Evolutionary conservation across 2,329 filamentous ascomycete genomes (phyloP).

Genomic region (Alternaria sp.): DNA sequence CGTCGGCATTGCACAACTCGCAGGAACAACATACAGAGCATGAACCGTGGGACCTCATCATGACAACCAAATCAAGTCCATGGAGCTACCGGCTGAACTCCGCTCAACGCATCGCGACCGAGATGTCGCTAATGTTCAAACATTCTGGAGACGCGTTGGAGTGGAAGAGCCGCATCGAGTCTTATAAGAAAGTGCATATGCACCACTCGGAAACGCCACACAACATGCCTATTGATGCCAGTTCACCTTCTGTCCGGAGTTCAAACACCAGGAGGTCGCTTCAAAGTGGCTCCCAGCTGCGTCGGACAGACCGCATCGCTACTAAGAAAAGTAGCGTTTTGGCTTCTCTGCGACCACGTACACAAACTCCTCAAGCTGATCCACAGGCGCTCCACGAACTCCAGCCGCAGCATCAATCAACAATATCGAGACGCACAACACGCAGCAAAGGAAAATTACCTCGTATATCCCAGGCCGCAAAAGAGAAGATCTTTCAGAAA

Average conservation of each 20-base stretch:
- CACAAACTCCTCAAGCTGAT: neutral
- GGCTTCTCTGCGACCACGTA: neutral
- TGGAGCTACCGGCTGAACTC: slow-evolving; percentile 38
- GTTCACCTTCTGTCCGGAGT: neutral
- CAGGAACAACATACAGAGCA: slow-evolving; percentile 23
- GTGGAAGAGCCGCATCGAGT: slow-evolving; percentile 26
- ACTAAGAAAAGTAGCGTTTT: neutral
- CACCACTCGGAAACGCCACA: neutral
- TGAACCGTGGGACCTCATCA: slow-evolving; percentile 32
- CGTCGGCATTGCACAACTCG: slow-evolving; percentile 30
- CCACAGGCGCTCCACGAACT: neutral
- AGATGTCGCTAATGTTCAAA: slow-evolving; percentile 34
- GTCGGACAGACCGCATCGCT: neutral
- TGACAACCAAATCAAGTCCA: slow-evolving; percentile 21
- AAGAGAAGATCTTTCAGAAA: slow-evolving; percentile 17
- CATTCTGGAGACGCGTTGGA: slow-evolving; percentile 28
- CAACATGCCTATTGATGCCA: slow-evolving; percentile 8
- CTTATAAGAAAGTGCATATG: slow-evolving; percentile 10
- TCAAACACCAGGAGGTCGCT: neutral
- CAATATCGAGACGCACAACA: slow-evolving; percentile 1
- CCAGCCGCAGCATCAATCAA: neutral
- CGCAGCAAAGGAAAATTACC: slow-evolving; percentile 25
- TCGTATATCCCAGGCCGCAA: slow-evolving; percentile 23
- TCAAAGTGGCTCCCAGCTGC: neutral
- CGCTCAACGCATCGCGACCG: slow-evolving; percentile 19